Conservation (phyloP, 768 basidiomycete species). For the Lentinula lateritia region DNA sequence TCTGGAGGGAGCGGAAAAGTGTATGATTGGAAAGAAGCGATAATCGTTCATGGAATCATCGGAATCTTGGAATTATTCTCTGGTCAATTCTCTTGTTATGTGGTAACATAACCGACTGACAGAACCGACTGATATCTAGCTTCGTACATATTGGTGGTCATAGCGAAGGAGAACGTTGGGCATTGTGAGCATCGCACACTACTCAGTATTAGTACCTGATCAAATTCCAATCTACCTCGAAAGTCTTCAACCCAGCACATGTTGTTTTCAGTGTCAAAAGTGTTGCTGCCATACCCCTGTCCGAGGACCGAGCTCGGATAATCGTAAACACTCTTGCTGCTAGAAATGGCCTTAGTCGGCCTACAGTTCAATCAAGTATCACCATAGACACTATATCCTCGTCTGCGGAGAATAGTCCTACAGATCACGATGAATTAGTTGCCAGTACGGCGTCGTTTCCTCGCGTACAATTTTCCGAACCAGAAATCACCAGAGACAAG, state of each 20-base stretch:
- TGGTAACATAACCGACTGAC: slow-evolving; percentile 1
- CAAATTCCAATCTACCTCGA: background rate
- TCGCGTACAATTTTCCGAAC: slow-evolving; percentile 51
- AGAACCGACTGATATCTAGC: slow-evolving; percentile 31
- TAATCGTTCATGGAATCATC: slow-evolving; percentile 70
- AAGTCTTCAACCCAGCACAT: slow-evolving; percentile 63
- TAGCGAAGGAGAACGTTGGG: slow-evolving; percentile 57
- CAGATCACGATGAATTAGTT: slow-evolving; percentile 3
- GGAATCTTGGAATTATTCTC: slow-evolving; percentile 70
- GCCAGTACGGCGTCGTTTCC: slow-evolving; percentile 16
- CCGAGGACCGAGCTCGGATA: slow-evolving; percentile 53
- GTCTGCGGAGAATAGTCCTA: background rate
- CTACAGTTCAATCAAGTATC: slow-evolving; percentile 33
- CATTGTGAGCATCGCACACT: slow-evolving; percentile 40
- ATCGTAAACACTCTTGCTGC: slow-evolving; percentile 47
- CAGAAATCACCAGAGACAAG: slow-evolving; percentile 39
- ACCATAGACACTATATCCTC: slow-evolving; percentile 15
- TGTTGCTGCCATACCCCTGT: slow-evolving; percentile 68
- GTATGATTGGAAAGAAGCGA: slow-evolving; percentile 49
- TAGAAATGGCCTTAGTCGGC: slow-evolving; percentile 39
- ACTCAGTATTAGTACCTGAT: background rate
- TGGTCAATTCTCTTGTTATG: slow-evolving; percentile 33
- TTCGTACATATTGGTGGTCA: slow-evolving; percentile 73
- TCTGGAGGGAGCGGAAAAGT: slow-evolving; percentile 23
- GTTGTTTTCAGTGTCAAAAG: slow-evolving; percentile 64